Evolutionary conservation across 768 basidiomycete genomes (phyloP).

Genomic region (Cystofilobasidium macerans): DNA sequence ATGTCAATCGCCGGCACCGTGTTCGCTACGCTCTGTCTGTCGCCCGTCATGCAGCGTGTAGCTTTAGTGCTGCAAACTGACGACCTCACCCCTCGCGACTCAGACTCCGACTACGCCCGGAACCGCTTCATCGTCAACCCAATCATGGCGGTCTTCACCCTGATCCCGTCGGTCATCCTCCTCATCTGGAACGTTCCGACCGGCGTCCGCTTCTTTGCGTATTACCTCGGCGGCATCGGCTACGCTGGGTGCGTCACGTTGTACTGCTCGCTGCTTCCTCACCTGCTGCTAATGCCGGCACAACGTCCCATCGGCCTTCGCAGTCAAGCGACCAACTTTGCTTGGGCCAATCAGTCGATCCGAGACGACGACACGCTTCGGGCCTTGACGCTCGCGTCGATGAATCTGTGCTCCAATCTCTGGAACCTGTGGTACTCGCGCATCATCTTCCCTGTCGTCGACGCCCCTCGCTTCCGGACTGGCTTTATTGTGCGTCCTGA

Average conservation of each 20-base stretch:
- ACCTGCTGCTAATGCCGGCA: no score
- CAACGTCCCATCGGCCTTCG: no score
- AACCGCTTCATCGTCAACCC: slow-evolving; percentile 13
- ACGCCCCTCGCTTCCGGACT: neutral
- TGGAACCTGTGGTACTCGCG: slow-evolving; percentile 2
- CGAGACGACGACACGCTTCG: slow-evolving; percentile 8
- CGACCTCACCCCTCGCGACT: neutral
- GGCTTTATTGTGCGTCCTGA: neutral
- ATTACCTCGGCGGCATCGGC: neutral
- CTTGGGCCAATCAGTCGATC: slow-evolving; percentile 11
- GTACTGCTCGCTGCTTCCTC: no score
- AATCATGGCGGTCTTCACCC: neutral
- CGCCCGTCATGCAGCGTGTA: neutral
- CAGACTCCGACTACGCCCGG: slow-evolving; percentile 8
- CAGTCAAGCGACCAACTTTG: slow-evolving; percentile 13
- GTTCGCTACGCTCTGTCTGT: neutral
- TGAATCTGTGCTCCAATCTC: slow-evolving; percentile 4
- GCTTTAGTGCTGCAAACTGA: neutral
- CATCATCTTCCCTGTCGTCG: neutral
- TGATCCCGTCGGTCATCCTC: slow-evolving; percentile 4
- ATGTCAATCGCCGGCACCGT: neutral
- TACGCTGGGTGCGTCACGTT: neutral
- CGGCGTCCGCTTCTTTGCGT: neutral
- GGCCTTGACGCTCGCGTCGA: slow-evolving; percentile 3
- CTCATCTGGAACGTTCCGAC: slow-evolving; percentile 10